phyloP scores from a whole-genome alignment of 2,329 filamentous ascomycete species.

The Blumeria hordei region DNA sequence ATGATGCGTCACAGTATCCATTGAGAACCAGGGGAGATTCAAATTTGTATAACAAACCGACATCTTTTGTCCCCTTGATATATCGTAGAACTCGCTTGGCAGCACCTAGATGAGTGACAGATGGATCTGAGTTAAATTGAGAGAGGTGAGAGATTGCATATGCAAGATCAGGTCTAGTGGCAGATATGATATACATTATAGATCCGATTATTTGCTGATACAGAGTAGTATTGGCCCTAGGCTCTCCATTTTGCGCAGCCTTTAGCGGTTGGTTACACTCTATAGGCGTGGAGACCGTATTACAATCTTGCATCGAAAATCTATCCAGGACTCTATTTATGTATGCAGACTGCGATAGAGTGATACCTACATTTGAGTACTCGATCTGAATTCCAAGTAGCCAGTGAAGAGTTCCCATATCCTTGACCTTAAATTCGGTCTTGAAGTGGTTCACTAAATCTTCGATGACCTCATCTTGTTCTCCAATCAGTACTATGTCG shows the following conservation, averaged over 20 bases:
- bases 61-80: conserved; percentile 1
- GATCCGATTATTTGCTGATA: background rate
- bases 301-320: background rate
- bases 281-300: background rate
- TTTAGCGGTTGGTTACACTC: background rate
- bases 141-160: background rate
- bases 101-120: background rate
- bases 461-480: background rate
- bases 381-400: background rate
- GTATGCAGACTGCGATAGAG: background rate
- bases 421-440: background rate
- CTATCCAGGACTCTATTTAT: background rate
- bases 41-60: background rate
- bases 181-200: background rate
- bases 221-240: background rate
- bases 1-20: background rate
- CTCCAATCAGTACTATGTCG: background rate
- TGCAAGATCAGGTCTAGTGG: background rate
- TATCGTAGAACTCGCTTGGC: background rate
- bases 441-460: background rate
- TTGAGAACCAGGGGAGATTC: background rate
- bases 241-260: background rate
- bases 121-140: background rate
- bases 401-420: background rate
- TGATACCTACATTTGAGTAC: background rate